phyloP scores from a whole-genome alignment of 139 green algal genomes.

The Tetraselmis striata region DNA sequence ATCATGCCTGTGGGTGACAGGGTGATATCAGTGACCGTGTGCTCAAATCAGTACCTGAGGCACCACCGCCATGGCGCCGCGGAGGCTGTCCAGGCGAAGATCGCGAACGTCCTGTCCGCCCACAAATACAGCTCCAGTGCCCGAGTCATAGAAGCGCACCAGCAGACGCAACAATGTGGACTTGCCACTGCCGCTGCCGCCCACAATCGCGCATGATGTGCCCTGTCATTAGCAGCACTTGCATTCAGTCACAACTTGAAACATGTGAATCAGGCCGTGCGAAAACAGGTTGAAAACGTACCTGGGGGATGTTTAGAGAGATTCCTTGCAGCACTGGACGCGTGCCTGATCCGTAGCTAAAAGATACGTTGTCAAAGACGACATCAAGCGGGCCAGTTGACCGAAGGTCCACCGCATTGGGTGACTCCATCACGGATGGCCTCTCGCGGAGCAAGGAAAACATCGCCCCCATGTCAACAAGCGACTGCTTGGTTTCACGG shows the following conservation, averaged over 20 bases:
- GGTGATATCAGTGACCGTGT: neutral
- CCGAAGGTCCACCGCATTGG: slow-evolving; percentile 35
- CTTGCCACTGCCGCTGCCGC: slow-evolving; percentile 80
- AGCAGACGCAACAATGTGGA: slow-evolving; percentile 49
- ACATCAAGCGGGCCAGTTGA: slow-evolving; percentile 11
- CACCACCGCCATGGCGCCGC: slow-evolving; percentile 42
- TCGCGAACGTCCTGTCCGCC: slow-evolving; percentile 56
- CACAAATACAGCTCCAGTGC: slow-evolving; percentile 55
- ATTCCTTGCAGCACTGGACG: slow-evolving; percentile 1
- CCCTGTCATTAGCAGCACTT: slow-evolving; percentile 61
- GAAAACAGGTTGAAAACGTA: too few species aligned
- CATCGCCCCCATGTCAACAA: slow-evolving; percentile 95
- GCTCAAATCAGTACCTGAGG: slow-evolving; percentile 26
- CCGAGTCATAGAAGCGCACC: slow-evolving; percentile 76
- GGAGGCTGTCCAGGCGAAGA: slow-evolving; percentile 41
- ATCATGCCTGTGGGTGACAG: too few species aligned
- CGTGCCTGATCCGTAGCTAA: slow-evolving; percentile 5
- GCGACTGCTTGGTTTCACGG: slow-evolving; percentile 86
- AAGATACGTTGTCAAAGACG: neutral
- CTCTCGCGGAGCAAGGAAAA: slow-evolving; percentile 72
- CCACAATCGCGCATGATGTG: slow-evolving; percentile 82
- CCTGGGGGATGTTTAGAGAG: slow-evolving; percentile 46
- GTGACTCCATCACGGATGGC: slow-evolving; percentile 16
- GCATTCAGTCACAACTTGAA: slow-evolving; percentile 18
- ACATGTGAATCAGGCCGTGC: neutral